phyloP scores from a whole-genome alignment of 1,284 basidiomycete genomes.

The Cutaneotrichosporon sp. region DNA sequence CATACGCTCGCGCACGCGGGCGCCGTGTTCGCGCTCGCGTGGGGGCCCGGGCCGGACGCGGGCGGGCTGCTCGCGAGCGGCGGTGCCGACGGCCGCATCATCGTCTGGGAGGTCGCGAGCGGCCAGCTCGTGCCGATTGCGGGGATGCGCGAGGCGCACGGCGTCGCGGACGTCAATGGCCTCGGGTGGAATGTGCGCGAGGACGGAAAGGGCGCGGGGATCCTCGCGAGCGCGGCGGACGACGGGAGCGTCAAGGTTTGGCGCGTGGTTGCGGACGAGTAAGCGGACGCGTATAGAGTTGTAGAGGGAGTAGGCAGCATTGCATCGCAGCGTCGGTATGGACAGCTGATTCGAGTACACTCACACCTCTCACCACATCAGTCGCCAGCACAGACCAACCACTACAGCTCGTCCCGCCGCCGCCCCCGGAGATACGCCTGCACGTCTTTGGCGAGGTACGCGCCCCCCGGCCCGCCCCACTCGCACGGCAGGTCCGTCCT shows the following conservation, averaged over 20 bases:
- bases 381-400: no score
- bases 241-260: constrained; percentile 61
- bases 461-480: constrained; percentile 23
- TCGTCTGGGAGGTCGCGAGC: constrained; percentile 56
- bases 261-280: constrained; percentile 37
- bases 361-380: no score
- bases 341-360: no score
- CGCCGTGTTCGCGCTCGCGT: constrained; percentile 33
- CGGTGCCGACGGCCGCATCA: constrained; percentile 61
- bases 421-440: constrained; percentile 7
- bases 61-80: constrained; percentile 59
- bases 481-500: constrained; percentile 43
- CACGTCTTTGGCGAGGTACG: constrained; percentile 22
- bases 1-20: constrained; percentile 47
- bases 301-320: background rate
- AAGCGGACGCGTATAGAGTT: background rate
- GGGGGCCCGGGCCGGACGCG: constrained; percentile 33
- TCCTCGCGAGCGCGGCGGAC: constrained; percentile 60
- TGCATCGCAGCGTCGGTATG: no score
- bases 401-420: constrained; percentile 24
- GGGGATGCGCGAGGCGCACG: constrained; percentile 48
- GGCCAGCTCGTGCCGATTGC: constrained; percentile 29
- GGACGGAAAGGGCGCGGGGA: constrained; percentile 39
- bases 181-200: constrained; percentile 56
- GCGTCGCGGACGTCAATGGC: constrained; percentile 59